Base-by-base conservation (phyloP, 805 yeast genomes). In the Saturnispora zaruensis region DNA sequence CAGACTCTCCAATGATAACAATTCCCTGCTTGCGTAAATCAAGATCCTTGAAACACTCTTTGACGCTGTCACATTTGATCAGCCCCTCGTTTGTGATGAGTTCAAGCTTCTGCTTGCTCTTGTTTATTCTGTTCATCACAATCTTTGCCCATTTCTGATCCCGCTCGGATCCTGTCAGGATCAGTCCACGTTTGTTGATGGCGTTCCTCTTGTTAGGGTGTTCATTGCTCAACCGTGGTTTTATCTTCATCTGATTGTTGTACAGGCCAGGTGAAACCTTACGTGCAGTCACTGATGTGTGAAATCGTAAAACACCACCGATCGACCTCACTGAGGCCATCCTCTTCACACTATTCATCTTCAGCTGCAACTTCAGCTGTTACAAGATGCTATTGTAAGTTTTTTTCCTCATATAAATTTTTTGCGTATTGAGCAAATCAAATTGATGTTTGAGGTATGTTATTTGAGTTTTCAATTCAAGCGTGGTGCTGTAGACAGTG, bases 281-380 rank as follows among this genome's bases (percentile, higher is more conserved):
- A n/a, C 14, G 6, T n/a, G 16, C 21, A 5, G n/a, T 5, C 24
- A 36, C 14, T 4, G 40, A 36, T 18, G 40, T 36, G 11, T 36
- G 40, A 16, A 36, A 59, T 81, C 81, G 52, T 75, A 78, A 28
- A 28, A 14, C 32, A 28, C 32, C 32, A 28, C 9, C 9, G 32
- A 13, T 11, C 32, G 32, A 8, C 13, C 13, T 28, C 11, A 28
- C 13, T 28, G 13, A 5, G 32, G 9, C 5, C 32, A 28, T 28
- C n/a, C n/a, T 28, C n/a, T 28, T 28, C n/a, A 28, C 32, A 28
- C 32, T 11, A 13, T 11, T 1, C 32, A 28, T 28, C 32, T 28
- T 9, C 32, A 28, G 13, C 32, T 28, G 9, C 32, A 28, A 28
- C 32, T 28, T 28, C 32, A 11, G 32, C 32, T 28, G 14, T 28